Percentiles rank a stretch among this genome's conserved stretches.
phyloP scores from a whole-genome alignment of 1,284 basidiomycete genomes.

The Trichosporon asahii region DNA sequence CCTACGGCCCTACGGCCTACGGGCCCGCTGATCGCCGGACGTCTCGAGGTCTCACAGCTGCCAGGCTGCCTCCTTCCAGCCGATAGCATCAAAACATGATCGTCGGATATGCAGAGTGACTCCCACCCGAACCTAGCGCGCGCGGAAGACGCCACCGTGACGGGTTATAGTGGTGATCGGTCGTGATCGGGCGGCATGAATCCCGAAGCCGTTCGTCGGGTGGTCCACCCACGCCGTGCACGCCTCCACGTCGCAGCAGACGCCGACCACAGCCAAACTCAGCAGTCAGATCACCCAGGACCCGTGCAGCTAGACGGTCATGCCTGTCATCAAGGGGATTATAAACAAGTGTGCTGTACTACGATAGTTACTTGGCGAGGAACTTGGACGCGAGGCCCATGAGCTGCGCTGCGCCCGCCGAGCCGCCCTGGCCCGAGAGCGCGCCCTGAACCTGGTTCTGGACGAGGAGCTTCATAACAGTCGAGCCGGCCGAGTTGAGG shows the following conservation, averaged over 20 bases:
- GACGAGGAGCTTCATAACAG: conserved; percentile 72
- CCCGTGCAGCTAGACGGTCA: conserved; percentile 4
- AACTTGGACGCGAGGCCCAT: conserved; percentile 49
- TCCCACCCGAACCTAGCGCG: neutral
- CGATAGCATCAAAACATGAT: neutral
- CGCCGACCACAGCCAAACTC: too few species aligned
- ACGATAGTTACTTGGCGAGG: conserved; percentile 12
- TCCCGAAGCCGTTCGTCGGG: neutral
- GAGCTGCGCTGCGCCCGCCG: conserved; percentile 54
- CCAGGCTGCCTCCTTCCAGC: neutral
- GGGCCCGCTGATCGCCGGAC: neutral
- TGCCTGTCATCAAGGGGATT: conserved; percentile 1
- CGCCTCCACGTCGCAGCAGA: neutral
- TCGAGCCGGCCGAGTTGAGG: conserved; percentile 75
- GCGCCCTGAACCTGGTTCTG: conserved; percentile 51
- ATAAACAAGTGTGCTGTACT: neutral
- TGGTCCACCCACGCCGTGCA: too few species aligned
- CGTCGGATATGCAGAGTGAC: neutral
- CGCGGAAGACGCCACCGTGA: neutral
- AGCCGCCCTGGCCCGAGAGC: conserved; percentile 60
- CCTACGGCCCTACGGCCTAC: too few species aligned
- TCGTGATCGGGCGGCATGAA: neutral
- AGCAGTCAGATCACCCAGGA: too few species aligned
- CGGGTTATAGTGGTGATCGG: neutral
- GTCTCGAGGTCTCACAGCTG: too few species aligned